These are phyloP conservation scores for Cyclotella distinguenda DNA, from an alignment of 108 stramenopile species.

Conservation along the genomic window DNA sequence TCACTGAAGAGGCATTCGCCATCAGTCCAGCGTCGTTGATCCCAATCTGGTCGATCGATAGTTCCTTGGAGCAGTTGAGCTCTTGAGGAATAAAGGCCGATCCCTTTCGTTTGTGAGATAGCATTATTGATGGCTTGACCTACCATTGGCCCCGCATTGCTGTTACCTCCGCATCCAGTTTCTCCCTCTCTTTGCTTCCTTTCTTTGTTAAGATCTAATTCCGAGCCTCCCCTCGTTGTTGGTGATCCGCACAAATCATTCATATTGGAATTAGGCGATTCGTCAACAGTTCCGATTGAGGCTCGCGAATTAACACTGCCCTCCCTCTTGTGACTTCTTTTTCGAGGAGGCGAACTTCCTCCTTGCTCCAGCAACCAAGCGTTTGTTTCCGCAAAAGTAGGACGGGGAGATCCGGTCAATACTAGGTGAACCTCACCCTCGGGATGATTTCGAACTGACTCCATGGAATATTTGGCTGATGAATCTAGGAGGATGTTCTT, in stretches of 20 bases:
- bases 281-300: too few species aligned
- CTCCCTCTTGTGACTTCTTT: constrained; percentile 9
- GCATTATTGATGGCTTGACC: constrained; percentile 39
- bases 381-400: constrained; percentile 50
- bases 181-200: constrained; percentile 10
- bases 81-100: constrained; percentile 26
- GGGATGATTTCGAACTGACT: background rate
- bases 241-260: constrained; percentile 25
- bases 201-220: constrained; percentile 1
- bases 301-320: too few species aligned
- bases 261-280: constrained; percentile 30
- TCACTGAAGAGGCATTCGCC: constrained; percentile 44
- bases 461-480: constrained; percentile 4
- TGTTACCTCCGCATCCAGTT: background rate
- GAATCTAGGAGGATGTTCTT: constrained; percentile 26
- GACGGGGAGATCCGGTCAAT: constrained; percentile 38
- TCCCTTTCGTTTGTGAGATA: constrained; percentile 21
- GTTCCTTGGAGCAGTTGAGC: constrained; percentile 39
- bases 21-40: constrained; percentile 46
- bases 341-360: background rate
- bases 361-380: constrained; percentile 38
- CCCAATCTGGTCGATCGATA: constrained; percentile 41
- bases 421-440: constrained; percentile 29
- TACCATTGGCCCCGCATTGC: constrained; percentile 29
- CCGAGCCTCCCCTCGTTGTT: constrained; percentile 10